Conservation (phyloP, 2,329 filamentous ascomycete species). For the Zymoseptoria brevis region DNA sequence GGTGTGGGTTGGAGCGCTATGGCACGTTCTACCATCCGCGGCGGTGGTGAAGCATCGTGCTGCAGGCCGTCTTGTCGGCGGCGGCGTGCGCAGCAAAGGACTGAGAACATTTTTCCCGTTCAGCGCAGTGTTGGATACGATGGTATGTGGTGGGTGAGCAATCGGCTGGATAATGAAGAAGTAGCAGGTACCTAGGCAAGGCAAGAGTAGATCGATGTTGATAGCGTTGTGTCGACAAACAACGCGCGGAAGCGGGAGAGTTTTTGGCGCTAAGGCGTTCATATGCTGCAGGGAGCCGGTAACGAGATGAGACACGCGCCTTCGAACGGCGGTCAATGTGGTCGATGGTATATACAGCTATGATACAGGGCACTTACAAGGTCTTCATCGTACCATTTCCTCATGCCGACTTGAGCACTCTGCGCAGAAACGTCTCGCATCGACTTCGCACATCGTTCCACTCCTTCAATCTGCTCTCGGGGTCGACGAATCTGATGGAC, state of each 20-base stretch:
- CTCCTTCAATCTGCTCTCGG: not conserved
- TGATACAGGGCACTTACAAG: not conserved
- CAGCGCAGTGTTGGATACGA: not conserved
- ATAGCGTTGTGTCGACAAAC: not conserved
- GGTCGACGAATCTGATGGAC: conserved; percentile 3
- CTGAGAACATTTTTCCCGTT: not conserved
- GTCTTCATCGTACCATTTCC: not conserved
- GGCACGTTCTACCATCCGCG: not conserved
- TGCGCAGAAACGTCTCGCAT: conserved; percentile 2
- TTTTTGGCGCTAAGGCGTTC: not conserved
- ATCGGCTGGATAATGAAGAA: not conserved
- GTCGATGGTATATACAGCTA: not conserved
- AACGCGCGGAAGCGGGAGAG: not conserved
- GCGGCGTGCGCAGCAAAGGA: not conserved
- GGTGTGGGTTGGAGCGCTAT: not conserved
- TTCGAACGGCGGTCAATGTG: not conserved
- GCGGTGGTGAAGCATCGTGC: not conserved
- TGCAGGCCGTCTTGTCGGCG: not conserved
- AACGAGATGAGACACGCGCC: not conserved
- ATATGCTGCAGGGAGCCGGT: not conserved
- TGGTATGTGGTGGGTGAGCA: not conserved
- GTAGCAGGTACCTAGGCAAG: not conserved
- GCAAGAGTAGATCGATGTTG: not conserved
- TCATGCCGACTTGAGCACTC: not conserved
- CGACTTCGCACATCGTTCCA: conserved; percentile 2